Evolutionary conservation across 768 basidiomycete species (phyloP).

Genomic region (Boletus eberwhitei): DNA sequence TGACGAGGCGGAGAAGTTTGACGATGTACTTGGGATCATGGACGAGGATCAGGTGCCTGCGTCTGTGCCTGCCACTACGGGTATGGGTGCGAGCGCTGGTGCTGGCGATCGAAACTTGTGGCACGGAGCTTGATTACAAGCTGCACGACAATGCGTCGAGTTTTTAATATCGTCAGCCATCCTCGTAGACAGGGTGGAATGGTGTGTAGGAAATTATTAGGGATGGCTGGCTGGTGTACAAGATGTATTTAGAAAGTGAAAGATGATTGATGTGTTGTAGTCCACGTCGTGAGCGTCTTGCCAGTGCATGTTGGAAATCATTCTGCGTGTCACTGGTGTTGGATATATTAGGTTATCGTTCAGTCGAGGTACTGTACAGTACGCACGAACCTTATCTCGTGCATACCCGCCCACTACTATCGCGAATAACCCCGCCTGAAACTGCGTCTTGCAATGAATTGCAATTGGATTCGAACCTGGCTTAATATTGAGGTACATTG

Average conservation of each 20-base stretch:
- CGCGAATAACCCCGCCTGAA: too few species aligned
- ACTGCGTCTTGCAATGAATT: too few species aligned
- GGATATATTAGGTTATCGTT: too few species aligned
- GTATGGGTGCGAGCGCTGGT: background rate
- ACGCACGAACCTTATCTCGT: too few species aligned
- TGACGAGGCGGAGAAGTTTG: slow-evolving; percentile 32
- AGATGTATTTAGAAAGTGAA: background rate
- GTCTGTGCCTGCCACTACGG: background rate
- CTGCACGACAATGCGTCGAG: background rate
- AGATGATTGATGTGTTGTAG: too few species aligned
- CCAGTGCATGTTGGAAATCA: too few species aligned
- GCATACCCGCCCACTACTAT: too few species aligned
- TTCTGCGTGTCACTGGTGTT: too few species aligned
- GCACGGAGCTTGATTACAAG: background rate
- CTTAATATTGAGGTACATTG: background rate
- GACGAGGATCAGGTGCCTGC: slow-evolving; percentile 31
- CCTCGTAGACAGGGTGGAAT: background rate
- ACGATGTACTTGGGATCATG: slow-evolving; percentile 33
- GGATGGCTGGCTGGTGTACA: background rate
- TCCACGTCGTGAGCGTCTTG: too few species aligned
- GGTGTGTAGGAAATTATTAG: background rate
- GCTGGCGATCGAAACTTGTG: background rate
- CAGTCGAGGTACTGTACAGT: too few species aligned
- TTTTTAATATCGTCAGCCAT: background rate
- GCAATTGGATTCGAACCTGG: too few species aligned